These are phyloP conservation scores for Saturnispora kantuleensis DNA, from an alignment of 805 yeast genomes.

Conservation along the genomic window DNA sequence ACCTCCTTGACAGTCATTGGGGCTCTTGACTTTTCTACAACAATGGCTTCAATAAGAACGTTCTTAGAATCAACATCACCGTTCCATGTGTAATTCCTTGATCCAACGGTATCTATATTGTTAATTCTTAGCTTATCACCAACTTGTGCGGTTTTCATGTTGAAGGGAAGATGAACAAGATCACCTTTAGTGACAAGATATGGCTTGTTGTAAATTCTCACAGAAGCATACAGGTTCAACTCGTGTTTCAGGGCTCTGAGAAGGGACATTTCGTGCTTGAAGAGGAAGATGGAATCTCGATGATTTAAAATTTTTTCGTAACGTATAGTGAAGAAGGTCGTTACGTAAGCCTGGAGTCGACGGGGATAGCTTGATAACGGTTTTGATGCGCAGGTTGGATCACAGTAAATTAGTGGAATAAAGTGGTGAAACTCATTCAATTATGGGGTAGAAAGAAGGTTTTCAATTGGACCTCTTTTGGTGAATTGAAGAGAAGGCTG, in stretches of 20 bases:
- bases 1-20: constrained; percentile 64
- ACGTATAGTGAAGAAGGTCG: no score
- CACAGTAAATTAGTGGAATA: no score
- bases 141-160: constrained; percentile 62
- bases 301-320: no score
- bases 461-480: no score
- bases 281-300: neutral
- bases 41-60: constrained; percentile 61
- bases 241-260: constrained; percentile 41
- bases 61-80: constrained; percentile 46
- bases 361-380: no score
- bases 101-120: constrained; percentile 74
- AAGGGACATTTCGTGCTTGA: constrained; percentile 1
- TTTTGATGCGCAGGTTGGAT: no score
- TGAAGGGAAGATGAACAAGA: constrained; percentile 66
- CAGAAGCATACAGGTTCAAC: constrained; percentile 67
- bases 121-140: constrained; percentile 75
- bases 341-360: neutral
- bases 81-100: constrained; percentile 66
- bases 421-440: no score
- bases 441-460: no score
- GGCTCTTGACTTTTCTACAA: constrained; percentile 76
- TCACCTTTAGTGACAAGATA: constrained; percentile 91
- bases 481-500: no score
- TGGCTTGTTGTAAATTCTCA: constrained; percentile 74